phyloP scores from a whole-genome alignment of 2,329 filamentous ascomycete genomes.

The Thelonectria olida region DNA sequence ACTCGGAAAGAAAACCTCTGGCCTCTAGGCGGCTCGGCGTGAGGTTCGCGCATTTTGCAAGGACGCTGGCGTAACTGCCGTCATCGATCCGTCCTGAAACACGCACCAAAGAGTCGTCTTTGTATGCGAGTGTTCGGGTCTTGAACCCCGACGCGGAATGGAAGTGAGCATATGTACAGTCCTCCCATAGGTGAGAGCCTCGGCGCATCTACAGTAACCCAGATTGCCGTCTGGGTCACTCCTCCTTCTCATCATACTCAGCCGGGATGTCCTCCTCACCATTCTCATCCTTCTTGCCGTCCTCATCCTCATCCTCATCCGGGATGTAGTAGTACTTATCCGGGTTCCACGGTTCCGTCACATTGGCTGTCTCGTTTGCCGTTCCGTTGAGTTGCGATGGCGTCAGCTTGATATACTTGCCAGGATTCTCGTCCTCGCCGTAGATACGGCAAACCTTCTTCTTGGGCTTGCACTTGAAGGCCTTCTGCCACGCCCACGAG shows the following conservation, averaged over 20 bases:
- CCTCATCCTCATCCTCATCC: background rate
- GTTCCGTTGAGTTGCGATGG: too few relatives aligned
- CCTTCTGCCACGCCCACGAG: conserved; percentile 23
- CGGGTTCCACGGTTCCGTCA: background rate
- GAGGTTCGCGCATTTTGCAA: background rate
- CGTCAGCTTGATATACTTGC: too few relatives aligned
- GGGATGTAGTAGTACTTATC: background rate
- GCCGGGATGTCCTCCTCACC: background rate
- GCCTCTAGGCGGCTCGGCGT: too few relatives aligned
- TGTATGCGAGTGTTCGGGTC: conserved; percentile 3
- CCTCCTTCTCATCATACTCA: too few relatives aligned
- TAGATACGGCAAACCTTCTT: conserved; percentile 22
- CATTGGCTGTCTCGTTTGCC: background rate
- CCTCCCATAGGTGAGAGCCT: too few relatives aligned
- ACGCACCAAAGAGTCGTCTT: conserved; percentile 10
- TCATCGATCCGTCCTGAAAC: conserved; percentile 6
- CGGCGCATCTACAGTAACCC: background rate
- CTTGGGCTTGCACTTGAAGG: conserved; percentile 25
- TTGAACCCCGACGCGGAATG: background rate
- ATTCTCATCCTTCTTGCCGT: background rate
- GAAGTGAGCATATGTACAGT: background rate
- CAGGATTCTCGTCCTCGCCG: background rate
- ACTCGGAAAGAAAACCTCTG: too few relatives aligned
- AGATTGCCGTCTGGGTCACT: background rate
- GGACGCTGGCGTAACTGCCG: background rate